These are phyloP conservation scores for Paecilomyces dactylethromorphus DNA, from an alignment of 2,329 filamentous ascomycete species.

Conservation along the genomic window DNA sequence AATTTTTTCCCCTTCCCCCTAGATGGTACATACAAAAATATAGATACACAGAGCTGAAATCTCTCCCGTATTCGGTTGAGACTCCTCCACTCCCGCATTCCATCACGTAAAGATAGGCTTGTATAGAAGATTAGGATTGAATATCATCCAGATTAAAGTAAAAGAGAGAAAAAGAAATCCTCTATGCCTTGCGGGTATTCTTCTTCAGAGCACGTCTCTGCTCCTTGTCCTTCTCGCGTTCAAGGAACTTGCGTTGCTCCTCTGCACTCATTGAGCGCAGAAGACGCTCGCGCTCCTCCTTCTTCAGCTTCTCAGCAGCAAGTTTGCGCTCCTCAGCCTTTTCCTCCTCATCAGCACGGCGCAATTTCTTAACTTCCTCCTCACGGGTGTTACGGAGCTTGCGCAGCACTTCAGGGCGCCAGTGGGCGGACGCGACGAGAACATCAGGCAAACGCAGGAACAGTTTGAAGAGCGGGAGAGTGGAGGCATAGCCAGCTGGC, in stretches of 20 bases:
- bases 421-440: slow-evolving; percentile 70
- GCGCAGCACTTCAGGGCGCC: slow-evolving; percentile 82
- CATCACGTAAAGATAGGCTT: background rate
- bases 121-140: background rate
- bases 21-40: background rate
- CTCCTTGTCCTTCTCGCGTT: slow-evolving; percentile 73
- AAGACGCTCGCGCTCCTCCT: slow-evolving; percentile 82
- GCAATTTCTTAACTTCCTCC: slow-evolving; percentile 69
- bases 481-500: slow-evolving; percentile 53
- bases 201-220: slow-evolving; percentile 57
- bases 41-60: background rate
- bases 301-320: slow-evolving; percentile 58
- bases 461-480: slow-evolving; percentile 70
- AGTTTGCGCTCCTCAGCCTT: slow-evolving; percentile 55
- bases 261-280: slow-evolving; percentile 71
- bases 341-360: slow-evolving; percentile 68
- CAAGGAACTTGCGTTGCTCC: slow-evolving; percentile 78
- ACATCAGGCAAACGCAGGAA: slow-evolving; percentile 81
- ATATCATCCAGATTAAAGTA: background rate
- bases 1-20: background rate
- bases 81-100: background rate
- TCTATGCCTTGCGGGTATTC: slow-evolving; percentile 47
- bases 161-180: background rate
- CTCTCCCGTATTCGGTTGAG: background rate
- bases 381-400: slow-evolving; percentile 79